phyloP scores from a whole-genome alignment of 2,329 filamentous ascomycete species.

The Apiospora aurea region DNA sequence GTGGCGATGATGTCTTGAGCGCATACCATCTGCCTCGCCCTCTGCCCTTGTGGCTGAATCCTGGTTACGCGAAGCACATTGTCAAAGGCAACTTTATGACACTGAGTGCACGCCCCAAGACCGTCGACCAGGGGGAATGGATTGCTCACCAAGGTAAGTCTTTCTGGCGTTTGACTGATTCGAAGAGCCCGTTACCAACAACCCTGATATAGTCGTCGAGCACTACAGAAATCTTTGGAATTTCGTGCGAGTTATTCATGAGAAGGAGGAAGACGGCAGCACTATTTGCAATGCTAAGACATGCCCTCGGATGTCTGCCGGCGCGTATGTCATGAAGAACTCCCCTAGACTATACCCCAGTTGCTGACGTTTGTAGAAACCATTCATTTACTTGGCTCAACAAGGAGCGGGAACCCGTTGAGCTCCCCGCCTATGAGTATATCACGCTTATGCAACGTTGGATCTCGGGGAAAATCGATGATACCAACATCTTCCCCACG shows the following conservation, averaged over 20 bases:
- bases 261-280: slow-evolving; percentile 78
- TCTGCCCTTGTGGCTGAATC: slow-evolving; percentile 77
- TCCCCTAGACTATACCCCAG: neutral
- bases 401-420: slow-evolving; percentile 83
- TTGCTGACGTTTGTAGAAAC: slow-evolving; percentile 59
- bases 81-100: slow-evolving; percentile 99
- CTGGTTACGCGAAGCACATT: slow-evolving; percentile 81
- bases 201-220: slow-evolving; percentile 76
- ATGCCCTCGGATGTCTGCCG: slow-evolving; percentile 94
- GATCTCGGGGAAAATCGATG: slow-evolving; percentile 95
- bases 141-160: slow-evolving; percentile 87
- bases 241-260: slow-evolving; percentile 88
- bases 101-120: slow-evolving; percentile 88
- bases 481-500: slow-evolving; percentile 88
- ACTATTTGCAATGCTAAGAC: slow-evolving; percentile 84
- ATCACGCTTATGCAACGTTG: slow-evolving; percentile 96
- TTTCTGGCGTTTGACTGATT: neutral
- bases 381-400: slow-evolving; percentile 98
- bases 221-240: slow-evolving; percentile 89
- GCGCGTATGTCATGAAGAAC: slow-evolving; percentile 69
- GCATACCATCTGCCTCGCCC: slow-evolving; percentile 71
- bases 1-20: slow-evolving; percentile 62
- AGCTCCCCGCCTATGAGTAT: slow-evolving; percentile 91
- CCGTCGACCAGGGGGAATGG: slow-evolving; percentile 95
- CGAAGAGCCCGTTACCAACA: neutral